phyloP scores from a whole-genome alignment of 176 grass and related monocot genomes.

The Thinopyrum elongatum region DNA sequence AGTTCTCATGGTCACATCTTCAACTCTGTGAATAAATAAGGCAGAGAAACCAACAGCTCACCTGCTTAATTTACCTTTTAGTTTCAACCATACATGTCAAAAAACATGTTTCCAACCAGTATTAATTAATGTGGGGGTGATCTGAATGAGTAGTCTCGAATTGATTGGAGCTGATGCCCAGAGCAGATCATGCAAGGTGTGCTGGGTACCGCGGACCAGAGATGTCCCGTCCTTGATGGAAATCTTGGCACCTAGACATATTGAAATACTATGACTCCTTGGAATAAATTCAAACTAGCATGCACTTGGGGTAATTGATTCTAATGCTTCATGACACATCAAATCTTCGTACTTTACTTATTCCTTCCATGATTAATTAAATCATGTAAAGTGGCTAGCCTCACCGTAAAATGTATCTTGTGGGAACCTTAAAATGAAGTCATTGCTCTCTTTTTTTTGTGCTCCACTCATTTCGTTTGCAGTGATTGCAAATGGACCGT shows the following conservation, averaged over 20 bases:
- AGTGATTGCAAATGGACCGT: neutral
- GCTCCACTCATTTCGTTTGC: neutral
- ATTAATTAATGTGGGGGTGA: neutral
- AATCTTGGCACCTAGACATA: neutral
- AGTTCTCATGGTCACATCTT: neutral
- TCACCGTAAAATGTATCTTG: no score
- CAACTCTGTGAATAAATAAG: neutral
- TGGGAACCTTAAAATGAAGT: no score
- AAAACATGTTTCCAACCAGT: neutral
- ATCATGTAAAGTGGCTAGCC: no score
- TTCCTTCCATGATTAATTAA: neutral
- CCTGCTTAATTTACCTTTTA: neutral
- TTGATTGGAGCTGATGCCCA: neutral
- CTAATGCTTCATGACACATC: neutral
- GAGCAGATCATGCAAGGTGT: neutral
- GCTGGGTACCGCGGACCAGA: neutral
- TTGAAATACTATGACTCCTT: no score
- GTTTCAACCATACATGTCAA: neutral
- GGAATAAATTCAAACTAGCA: neutral
- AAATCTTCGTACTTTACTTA: neutral
- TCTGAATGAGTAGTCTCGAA: neutral
- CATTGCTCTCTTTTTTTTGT: no score
- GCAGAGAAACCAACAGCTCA: neutral
- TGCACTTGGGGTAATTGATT: neutral
- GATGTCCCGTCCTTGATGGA: neutral